Base-by-base conservation (phyloP, 148 eudicot species). In the Agrostemma githago region DNA sequence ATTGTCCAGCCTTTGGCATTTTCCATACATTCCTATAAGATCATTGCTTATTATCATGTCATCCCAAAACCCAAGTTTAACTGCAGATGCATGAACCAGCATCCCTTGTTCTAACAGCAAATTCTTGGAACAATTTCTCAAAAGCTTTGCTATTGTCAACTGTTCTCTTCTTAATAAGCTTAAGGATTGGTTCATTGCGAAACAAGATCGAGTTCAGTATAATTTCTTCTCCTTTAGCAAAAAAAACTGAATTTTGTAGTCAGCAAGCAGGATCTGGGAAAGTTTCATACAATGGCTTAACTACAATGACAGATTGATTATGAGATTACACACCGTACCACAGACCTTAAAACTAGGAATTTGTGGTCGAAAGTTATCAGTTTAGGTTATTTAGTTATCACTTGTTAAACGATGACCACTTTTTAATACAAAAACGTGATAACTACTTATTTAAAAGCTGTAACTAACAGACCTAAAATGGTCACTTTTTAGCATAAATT, bases 41-140 rank as follows among this genome's bases (percentile, higher is more conserved):
- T 81, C 83, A 77, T 86, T 88, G 82, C 83, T 54, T 34, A 84
- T 77, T 53, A 82, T 81, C 85, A 68, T 71, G 48, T 85, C 84
- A 16, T 73, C 74, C 53, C 63, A 68, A 72, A 81, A 83, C 37
- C 84, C 88, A 75, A 71, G 53, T 58, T 74, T 77, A 34, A 81
- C 26, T 2, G 69, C 81, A 74, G 83, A 79, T 68, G 83, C 75
- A 69, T 85, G 88, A 64, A 68, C 79, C 68, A 81, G 76, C 72
- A 72, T 74, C 4, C 88, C 88, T 76, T 76, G 84, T 54, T 74
- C 75, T 53, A 83, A 64, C 60, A 77, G 48, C 72, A 46, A n/a
- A 62, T 81, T 79, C 51, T 51, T 79, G 2, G 87, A 80, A 68
- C 88, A 82, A 37, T 11, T 61, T 66, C 86, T 79, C 66, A 84